phyloP scores from a whole-genome alignment of 208 protist genomes.

The Phytomonas sp. region DNA sequence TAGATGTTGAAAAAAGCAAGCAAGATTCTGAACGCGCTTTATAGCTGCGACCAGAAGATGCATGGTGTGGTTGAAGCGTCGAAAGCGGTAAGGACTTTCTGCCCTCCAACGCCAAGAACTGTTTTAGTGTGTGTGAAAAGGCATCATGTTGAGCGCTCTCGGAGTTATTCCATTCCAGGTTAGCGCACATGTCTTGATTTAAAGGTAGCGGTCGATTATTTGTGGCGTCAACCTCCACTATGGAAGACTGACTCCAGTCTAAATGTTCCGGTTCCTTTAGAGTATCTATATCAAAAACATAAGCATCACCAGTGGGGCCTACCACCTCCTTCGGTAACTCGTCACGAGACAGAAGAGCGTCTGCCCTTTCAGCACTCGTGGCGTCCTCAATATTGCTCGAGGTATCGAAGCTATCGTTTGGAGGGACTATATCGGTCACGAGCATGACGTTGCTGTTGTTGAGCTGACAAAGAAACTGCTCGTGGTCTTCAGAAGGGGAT shows the following conservation, averaged over 20 bases:
- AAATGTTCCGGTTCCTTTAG: background rate
- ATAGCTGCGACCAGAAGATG: background rate
- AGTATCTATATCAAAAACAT: background rate
- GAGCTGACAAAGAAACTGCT: constrained; percentile 64
- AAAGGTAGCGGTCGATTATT: background rate
- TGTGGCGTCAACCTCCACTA: background rate
- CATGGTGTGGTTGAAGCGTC: background rate
- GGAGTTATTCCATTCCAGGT: background rate
- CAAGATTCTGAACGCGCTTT: background rate
- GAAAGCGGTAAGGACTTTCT: background rate
- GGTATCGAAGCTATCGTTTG: background rate
- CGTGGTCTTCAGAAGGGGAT: constrained; percentile 49
- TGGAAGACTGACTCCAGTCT: background rate
- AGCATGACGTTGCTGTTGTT: constrained; percentile 77
- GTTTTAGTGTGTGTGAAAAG: background rate
- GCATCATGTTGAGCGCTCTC: background rate
- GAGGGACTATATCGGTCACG: constrained; percentile 34
- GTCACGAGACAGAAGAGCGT: background rate
- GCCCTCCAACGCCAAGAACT: background rate
- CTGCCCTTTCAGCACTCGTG: background rate
- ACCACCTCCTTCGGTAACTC: background rate
- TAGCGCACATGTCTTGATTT: background rate
- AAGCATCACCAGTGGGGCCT: background rate
- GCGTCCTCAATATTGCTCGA: background rate
- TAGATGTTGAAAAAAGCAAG: background rate